These are phyloP conservation scores for Fraxinus dipetala DNA, from an alignment of 305 asterid genomes.

Conservation along the genomic window DNA sequence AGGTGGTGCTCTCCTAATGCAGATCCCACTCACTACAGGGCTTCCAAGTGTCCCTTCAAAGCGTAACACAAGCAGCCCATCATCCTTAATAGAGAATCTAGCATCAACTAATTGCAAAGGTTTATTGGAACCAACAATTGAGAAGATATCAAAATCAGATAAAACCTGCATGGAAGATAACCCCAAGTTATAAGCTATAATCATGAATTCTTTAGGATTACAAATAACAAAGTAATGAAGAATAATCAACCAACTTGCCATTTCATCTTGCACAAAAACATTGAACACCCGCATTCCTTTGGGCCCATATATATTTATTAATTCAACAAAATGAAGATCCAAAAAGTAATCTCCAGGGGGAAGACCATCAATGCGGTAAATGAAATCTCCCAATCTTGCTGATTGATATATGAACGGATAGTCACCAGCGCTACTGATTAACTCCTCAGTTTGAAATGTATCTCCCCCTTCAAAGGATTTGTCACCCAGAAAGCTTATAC, in stretches of 20 bases:
- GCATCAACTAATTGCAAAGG: conserved; percentile 78
- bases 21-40: conserved; percentile 85
- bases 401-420: conserved; percentile 70
- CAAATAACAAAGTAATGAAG: conserved; percentile 4
- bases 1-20: conserved; percentile 54
- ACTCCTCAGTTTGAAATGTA: conserved; percentile 71
- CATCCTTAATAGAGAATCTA: conserved; percentile 60
- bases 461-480: conserved; percentile 76
- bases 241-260: conserved; percentile 47
- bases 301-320: conserved; percentile 76
- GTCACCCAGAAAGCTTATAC: conserved; percentile 55
- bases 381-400: conserved; percentile 71
- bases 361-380: conserved; percentile 59
- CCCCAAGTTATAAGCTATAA: conserved; percentile 17
- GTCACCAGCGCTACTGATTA: conserved; percentile 64
- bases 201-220: conserved; percentile 5
- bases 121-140: conserved; percentile 83
- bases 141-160: conserved; percentile 78
- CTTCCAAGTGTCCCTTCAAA: conserved; percentile 81
- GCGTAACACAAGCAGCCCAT: conserved; percentile 54
- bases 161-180: conserved; percentile 59
- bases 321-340: conserved; percentile 91
- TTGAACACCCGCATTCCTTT: conserved; percentile 86
- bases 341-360: conserved; percentile 61
- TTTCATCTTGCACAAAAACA: conserved; percentile 83